Evolutionary conservation across 441 rosid genomes (phyloP).

Genomic region (Adansonia gregorii): DNA sequence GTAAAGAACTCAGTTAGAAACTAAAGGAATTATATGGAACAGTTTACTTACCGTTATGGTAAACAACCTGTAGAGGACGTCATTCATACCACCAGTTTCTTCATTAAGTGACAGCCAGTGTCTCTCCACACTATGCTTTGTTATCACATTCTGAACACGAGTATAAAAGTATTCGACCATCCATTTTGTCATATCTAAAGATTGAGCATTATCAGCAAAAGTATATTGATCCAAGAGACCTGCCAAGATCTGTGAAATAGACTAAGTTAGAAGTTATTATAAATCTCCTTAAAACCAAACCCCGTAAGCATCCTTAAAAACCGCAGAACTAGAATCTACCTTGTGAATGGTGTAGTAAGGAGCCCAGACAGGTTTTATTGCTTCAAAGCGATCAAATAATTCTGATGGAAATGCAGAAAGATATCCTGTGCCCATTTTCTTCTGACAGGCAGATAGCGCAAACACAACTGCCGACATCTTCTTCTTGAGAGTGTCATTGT

Average conservation of each 20-base stretch:
- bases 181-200: slow-evolving; percentile 56
- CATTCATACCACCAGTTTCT: slow-evolving; percentile 78
- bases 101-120: slow-evolving; percentile 66
- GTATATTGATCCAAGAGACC: slow-evolving; percentile 65
- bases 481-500: slow-evolving; percentile 57
- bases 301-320: not conserved
- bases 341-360: slow-evolving; percentile 97
- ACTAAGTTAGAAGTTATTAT: slow-evolving; percentile 9
- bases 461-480: slow-evolving; percentile 75
- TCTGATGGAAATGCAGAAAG: slow-evolving; percentile 93
- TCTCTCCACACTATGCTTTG: slow-evolving; percentile 47
- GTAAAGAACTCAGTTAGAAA: not conserved
- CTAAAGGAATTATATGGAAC: not conserved
- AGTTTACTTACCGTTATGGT: slow-evolving; percentile 46
- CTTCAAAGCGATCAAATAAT: slow-evolving; percentile 80
- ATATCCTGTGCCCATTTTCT: slow-evolving; percentile 74
- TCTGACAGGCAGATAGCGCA: slow-evolving; percentile 73
- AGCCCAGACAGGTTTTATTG: slow-evolving; percentile 87
- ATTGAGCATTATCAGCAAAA: slow-evolving; percentile 46
- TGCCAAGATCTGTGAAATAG: slow-evolving; percentile 50
- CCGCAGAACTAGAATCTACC: slow-evolving; percentile 40
- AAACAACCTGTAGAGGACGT: slow-evolving; percentile 57
- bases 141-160: slow-evolving; percentile 62
- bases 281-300: slow-evolving; percentile 17
- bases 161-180: slow-evolving; percentile 66